Evolutionary conservation across 495 filamentous ascomycete genomes (phyloP).

Genomic region (Tuber brumale): DNA sequence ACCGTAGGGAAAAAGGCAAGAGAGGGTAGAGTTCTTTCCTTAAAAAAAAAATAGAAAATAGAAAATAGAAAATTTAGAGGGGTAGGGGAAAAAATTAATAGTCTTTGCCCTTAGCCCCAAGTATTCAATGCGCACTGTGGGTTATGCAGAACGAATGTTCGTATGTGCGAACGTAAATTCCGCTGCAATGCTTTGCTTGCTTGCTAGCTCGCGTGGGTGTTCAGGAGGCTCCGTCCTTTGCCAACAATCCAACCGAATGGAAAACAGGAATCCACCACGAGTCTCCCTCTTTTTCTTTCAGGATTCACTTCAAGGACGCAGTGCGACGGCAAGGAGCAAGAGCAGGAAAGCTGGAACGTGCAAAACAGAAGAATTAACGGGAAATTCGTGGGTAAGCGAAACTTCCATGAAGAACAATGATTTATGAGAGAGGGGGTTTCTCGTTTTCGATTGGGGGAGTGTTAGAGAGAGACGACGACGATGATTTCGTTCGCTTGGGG

Average conservation of each 20-base stretch:
- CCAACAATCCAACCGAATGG: background rate
- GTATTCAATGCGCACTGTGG: background rate
- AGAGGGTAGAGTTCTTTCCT: background rate
- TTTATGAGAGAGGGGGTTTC: background rate
- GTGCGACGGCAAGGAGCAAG: constrained; percentile 27
- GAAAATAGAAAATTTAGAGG: background rate
- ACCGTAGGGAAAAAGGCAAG: background rate
- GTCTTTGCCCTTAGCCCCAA: background rate
- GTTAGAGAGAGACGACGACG: background rate
- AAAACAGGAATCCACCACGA: background rate
- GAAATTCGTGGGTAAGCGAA: constrained; percentile 19
- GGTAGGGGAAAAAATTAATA: background rate
- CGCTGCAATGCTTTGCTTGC: background rate
- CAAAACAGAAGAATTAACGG: constrained; percentile 28
- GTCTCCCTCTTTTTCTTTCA: background rate
- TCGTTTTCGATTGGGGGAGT: background rate
- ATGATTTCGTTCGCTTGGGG: background rate
- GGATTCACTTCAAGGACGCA: constrained; percentile 23
- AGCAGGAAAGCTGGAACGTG: constrained; percentile 26
- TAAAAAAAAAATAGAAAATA: background rate
- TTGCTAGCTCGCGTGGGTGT: background rate
- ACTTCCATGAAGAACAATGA: constrained; percentile 33
- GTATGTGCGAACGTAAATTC: background rate
- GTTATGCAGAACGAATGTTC: constrained; percentile 1
- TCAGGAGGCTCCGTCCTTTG: background rate